A percentile compares a stretch with the other conserved stretches of the same genome.
Evolutionary conservation across 176 grass and related monocot genomes (phyloP).

Genomic region (Oryza punctata): DNA sequence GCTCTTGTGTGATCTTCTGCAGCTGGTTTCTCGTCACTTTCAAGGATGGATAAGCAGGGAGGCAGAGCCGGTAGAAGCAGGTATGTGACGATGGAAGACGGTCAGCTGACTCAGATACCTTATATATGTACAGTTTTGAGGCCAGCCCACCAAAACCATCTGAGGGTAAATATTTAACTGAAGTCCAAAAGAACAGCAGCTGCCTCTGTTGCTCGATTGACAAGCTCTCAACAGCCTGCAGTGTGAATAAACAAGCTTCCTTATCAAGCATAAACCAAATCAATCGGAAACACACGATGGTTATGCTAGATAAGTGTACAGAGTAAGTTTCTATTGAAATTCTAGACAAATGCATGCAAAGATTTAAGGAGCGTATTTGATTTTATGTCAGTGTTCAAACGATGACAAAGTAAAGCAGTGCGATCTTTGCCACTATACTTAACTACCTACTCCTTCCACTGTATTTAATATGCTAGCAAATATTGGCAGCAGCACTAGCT

Average conservation of each 20-base stretch:
- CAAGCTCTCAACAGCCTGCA: constrained; percentile 84
- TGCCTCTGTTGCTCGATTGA: constrained; percentile 69
- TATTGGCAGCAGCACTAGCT: constrained; percentile 11
- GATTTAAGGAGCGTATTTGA: neutral
- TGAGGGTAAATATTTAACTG: constrained; percentile 81
- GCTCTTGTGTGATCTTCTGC: constrained; percentile 79
- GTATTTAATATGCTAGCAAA: neutral
- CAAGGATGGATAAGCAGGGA: constrained; percentile 65
- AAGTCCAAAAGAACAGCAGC: constrained; percentile 97
- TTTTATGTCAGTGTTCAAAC: neutral
- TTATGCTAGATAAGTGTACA: neutral
- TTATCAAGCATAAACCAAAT: constrained; percentile 13
- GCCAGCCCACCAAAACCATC: constrained; percentile 85
- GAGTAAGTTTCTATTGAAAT: neutral
- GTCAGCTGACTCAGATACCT: constrained; percentile 60
- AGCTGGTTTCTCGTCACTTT: constrained; percentile 61
- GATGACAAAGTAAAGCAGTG: neutral
- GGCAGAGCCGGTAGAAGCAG: constrained; percentile 95
- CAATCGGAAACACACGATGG: neutral
- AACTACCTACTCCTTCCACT: neutral
- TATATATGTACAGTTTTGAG: constrained; percentile 91
- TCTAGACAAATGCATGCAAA: constrained; percentile 17
- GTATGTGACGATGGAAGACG: constrained; percentile 88
- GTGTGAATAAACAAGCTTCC: constrained; percentile 9
- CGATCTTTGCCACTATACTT: neutral